Percentiles rank a stretch among this genome's conserved stretches.
phyloP scores from a whole-genome alignment of 139 green algal species.

The Zygnema circumcarinatum region DNA sequence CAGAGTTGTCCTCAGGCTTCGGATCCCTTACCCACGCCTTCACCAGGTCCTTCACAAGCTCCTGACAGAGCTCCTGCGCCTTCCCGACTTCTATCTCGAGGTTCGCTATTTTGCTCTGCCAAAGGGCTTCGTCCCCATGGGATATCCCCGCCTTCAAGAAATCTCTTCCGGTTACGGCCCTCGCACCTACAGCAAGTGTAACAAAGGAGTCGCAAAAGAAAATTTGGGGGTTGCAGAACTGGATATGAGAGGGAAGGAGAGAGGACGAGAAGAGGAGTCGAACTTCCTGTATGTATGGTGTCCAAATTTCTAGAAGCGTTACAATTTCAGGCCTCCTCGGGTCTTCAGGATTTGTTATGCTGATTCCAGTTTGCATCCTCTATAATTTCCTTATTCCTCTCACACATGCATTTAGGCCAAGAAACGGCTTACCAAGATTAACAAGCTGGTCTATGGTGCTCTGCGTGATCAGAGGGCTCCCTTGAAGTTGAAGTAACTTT shows the following conservation, averaged over 20 bases:
- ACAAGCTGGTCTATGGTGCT: slow-evolving; percentile 38
- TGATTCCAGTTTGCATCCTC: no score
- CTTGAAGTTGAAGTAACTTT: slow-evolving; percentile 40
- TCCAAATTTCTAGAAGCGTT: no score
- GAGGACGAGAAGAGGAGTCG: no score
- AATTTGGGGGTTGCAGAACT: no score
- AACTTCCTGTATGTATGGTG: no score
- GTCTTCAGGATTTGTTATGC: no score
- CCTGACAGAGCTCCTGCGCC: not conserved
- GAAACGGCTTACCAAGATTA: not conserved
- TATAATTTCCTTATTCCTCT: no score
- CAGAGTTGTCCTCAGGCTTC: not conserved
- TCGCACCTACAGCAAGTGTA: no score
- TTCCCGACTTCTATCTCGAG: not conserved
- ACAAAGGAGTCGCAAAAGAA: no score
- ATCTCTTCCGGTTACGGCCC: not conserved
- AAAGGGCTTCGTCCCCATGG: not conserved
- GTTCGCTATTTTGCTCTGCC: not conserved
- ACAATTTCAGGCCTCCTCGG: no score
- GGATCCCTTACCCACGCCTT: not conserved
- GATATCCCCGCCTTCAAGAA: not conserved
- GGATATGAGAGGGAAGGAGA: no score
- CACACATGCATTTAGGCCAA: not conserved
- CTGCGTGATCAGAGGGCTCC: slow-evolving; percentile 13
- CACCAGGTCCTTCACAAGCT: not conserved